Evolutionary conservation across 257 asterid species (phyloP).

Genomic region (Salvia hispanica): DNA sequence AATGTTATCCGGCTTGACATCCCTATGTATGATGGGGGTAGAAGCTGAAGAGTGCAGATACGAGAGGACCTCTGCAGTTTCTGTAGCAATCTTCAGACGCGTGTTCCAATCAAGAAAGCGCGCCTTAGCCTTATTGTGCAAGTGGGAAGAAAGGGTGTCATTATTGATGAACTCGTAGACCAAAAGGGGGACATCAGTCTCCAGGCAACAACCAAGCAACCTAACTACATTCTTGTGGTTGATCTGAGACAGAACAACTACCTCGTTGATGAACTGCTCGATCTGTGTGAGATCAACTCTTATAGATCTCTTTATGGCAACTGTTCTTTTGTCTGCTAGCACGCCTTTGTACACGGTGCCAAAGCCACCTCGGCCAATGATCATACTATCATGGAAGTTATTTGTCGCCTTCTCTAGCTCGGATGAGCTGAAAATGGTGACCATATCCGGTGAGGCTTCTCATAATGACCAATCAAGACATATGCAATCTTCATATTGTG

Average conservation of each 20-base stretch:
- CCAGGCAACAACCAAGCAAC: constrained; percentile 30
- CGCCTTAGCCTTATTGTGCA: constrained; percentile 22
- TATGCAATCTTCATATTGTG: constrained; percentile 21
- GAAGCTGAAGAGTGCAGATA: too few relatives aligned
- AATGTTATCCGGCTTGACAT: constrained; percentile 42
- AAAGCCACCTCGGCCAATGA: too few relatives aligned
- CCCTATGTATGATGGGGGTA: too few relatives aligned
- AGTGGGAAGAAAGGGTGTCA: constrained; percentile 23
- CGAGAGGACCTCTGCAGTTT: too few relatives aligned
- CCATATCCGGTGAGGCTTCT: constrained; percentile 20
- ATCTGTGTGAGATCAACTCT: constrained; percentile 37
- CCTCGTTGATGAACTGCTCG: constrained; percentile 50
- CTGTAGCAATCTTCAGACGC: not conserved
- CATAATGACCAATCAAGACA: not conserved
- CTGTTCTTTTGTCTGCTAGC: constrained; percentile 7
- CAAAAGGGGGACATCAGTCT: constrained; percentile 40
- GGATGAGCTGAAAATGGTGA: constrained; percentile 21
- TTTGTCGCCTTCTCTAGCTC: constrained; percentile 38
- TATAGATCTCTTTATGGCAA: constrained; percentile 38
- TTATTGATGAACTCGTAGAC: constrained; percentile 39
- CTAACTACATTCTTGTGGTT: too few relatives aligned
- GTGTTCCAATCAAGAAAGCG: constrained; percentile 31
- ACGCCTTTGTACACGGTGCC: too few relatives aligned
- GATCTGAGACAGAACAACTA: constrained; percentile 38
- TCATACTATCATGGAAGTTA: constrained; percentile 21